These are phyloP conservation scores for Solanum etuberosum DNA, from an alignment of 257 asterid genomes.

Conservation along the genomic window DNA sequence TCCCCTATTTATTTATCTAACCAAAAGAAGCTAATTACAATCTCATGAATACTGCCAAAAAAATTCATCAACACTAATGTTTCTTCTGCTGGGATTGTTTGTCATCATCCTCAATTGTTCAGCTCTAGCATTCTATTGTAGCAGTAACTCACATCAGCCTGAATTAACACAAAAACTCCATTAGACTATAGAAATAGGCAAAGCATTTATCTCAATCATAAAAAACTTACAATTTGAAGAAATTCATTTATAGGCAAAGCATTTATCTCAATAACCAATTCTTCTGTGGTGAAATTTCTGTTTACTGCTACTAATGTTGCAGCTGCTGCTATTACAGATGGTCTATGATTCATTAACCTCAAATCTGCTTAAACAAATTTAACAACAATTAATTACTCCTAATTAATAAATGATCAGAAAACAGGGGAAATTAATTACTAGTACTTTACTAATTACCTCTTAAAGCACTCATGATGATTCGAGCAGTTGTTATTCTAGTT, in stretches of 20 bases:
- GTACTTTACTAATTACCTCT: neutral
- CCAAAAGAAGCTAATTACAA: neutral
- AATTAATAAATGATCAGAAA: neutral
- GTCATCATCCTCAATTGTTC: neutral
- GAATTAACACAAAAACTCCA: neutral
- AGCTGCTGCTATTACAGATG: constrained; percentile 62
- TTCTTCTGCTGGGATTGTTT: neutral
- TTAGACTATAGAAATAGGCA: neutral
- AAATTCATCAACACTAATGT: neutral
- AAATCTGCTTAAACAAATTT: constrained; percentile 23
- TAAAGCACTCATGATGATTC: neutral
- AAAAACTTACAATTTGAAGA: constrained; percentile 29
- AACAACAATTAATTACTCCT: neutral
- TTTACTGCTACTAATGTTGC: constrained; percentile 46
- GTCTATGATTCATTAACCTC: constrained; percentile 20
- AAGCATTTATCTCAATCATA: neutral
- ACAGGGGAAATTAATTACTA: neutral
- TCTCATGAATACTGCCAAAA: constrained; percentile 18
- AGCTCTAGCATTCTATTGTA: neutral
- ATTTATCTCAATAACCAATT: constrained; percentile 21
- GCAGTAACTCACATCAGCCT: neutral
- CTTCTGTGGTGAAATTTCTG: constrained; percentile 22
- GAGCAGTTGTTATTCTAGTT: neutral
- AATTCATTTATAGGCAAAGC: constrained; percentile 10
- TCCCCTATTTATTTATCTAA: neutral